phyloP scores from a whole-genome alignment of 495 filamentous ascomycete genomes.

The Aspergillus steynii region DNA sequence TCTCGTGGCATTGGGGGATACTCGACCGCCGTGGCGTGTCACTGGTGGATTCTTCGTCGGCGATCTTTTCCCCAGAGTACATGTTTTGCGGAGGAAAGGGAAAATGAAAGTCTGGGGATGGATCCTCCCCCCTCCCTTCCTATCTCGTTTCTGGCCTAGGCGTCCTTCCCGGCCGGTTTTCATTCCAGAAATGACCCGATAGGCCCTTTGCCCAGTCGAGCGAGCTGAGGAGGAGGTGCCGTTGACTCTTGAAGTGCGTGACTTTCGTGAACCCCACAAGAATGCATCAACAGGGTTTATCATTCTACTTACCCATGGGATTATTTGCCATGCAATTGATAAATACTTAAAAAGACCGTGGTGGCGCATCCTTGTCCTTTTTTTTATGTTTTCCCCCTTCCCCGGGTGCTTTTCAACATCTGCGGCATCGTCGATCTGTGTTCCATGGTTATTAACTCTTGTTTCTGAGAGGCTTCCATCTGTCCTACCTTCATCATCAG shows the following conservation, averaged over 20 bases:
- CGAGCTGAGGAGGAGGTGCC: slow-evolving; percentile 6
- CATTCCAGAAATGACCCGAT: slow-evolving; percentile 2
- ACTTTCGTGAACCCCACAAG: not conserved
- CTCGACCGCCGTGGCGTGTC: not conserved
- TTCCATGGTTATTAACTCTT: too few relatives aligned
- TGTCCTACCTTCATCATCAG: not conserved
- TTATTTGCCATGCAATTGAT: not conserved
- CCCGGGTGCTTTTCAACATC: not conserved
- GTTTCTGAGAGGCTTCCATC: not conserved
- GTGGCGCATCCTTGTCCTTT: not conserved
- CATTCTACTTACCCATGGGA: not conserved
- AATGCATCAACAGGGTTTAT: not conserved
- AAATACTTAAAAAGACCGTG: not conserved
- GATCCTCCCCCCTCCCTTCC: not conserved
- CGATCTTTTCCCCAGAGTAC: slow-evolving; percentile 15
- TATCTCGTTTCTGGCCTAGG: not conserved
- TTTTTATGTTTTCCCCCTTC: not conserved
- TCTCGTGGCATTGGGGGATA: not conserved
- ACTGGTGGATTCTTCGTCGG: slow-evolving; percentile 13
- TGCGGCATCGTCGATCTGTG: too few relatives aligned
- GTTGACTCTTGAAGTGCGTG: not conserved
- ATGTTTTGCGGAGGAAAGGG: slow-evolving; percentile 6
- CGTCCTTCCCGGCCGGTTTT: slow-evolving; percentile 1
- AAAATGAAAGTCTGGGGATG: slow-evolving; percentile 9
- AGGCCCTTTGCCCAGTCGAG: not conserved